A percentile compares a stretch with the other conserved stretches of the same genome.
Conservation (phyloP, 2,329 filamentous ascomycete genomes). For the Diatrype stigma region DNA sequence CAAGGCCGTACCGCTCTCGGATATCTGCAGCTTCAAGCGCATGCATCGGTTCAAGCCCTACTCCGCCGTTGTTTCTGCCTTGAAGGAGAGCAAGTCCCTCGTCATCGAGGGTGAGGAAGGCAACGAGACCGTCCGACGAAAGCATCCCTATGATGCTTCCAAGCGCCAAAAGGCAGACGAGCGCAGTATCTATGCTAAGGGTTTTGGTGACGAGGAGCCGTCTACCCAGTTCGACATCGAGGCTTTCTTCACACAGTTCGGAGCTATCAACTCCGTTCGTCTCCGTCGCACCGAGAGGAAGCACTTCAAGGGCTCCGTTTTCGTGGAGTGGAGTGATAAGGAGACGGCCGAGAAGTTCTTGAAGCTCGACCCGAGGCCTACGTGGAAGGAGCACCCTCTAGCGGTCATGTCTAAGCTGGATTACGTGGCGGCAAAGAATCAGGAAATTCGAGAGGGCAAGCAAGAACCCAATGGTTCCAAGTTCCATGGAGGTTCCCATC, state of each 20-base stretch:
- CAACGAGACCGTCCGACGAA: constrained; percentile 70
- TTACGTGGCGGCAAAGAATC: constrained; percentile 75
- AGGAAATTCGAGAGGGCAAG: constrained; percentile 67
- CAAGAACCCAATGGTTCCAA: constrained; percentile 52
- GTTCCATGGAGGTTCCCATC: constrained; percentile 26
- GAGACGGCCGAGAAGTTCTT: constrained; percentile 79
- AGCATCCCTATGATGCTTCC: constrained; percentile 60
- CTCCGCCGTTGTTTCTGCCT: constrained; percentile 74
- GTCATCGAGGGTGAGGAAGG: constrained; percentile 71
- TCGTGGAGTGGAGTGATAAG: constrained; percentile 83
- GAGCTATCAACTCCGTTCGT: constrained; percentile 75
- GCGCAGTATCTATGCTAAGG: constrained; percentile 85
- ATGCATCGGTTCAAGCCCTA: constrained; percentile 95
- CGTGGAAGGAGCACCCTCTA: constrained; percentile 77
- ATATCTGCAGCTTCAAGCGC: constrained; percentile 84
- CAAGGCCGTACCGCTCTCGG: constrained; percentile 72
- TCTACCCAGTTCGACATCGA: constrained; percentile 92
- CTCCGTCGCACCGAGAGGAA: constrained; percentile 72
- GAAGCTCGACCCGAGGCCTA: constrained; percentile 71
- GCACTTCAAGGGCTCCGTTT: constrained; percentile 92
- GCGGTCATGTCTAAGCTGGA: constrained; percentile 82
- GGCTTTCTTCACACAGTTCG: constrained; percentile 80
- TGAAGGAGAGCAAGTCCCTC: constrained; percentile 72
- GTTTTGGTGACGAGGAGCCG: constrained; percentile 80
- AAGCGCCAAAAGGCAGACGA: constrained; percentile 63